These are phyloP conservation scores for Peniophora sp. DNA, from an alignment of 1,284 basidiomycete genomes.

Conservation along the genomic window DNA sequence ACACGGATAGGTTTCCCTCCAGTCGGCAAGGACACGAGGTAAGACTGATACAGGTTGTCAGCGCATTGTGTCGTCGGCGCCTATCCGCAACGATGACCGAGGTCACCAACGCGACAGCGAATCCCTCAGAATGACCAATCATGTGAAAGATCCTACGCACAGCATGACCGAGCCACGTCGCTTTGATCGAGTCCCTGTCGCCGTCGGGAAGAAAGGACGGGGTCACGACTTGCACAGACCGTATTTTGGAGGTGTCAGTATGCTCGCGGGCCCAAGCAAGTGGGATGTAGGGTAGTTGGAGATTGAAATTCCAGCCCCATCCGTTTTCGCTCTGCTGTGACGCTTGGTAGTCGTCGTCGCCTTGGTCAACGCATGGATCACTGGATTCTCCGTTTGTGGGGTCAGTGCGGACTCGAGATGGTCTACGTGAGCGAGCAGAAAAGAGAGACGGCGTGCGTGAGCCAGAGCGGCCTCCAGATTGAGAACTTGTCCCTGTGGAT, in stretches of 20 bases:
- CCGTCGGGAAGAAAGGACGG: slow-evolving; percentile 14
- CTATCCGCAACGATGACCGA: not conserved
- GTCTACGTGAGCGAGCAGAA: slow-evolving; percentile 10
- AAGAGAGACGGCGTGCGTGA: slow-evolving; percentile 9
- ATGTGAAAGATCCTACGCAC: slow-evolving; percentile 11
- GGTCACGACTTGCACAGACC: slow-evolving; percentile 13
- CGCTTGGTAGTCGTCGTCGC: not conserved
- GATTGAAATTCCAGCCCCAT: not conserved
- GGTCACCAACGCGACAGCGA: not conserved
- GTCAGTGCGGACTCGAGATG: not conserved
- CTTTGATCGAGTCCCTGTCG: slow-evolving; percentile 14
- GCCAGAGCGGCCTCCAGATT: slow-evolving; percentile 9
- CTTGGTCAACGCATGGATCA: too few species aligned
- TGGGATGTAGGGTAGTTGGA: not conserved
- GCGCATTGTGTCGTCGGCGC: not conserved
- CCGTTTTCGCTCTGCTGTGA: not conserved
- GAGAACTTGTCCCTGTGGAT: not conserved
- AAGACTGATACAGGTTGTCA: slow-evolving; percentile 14
- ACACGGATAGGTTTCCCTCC: slow-evolving; percentile 16
- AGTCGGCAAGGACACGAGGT: slow-evolving; percentile 21
- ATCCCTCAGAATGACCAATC: too few species aligned
- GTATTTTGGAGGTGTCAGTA: slow-evolving; percentile 6
- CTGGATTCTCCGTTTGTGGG: not conserved
- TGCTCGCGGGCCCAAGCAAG: slow-evolving; percentile 2
- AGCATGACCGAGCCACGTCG: slow-evolving; percentile 26